Conservation (phyloP, 495 filamentous ascomycete genomes). For the Podospora pseudoanserina region DNA sequence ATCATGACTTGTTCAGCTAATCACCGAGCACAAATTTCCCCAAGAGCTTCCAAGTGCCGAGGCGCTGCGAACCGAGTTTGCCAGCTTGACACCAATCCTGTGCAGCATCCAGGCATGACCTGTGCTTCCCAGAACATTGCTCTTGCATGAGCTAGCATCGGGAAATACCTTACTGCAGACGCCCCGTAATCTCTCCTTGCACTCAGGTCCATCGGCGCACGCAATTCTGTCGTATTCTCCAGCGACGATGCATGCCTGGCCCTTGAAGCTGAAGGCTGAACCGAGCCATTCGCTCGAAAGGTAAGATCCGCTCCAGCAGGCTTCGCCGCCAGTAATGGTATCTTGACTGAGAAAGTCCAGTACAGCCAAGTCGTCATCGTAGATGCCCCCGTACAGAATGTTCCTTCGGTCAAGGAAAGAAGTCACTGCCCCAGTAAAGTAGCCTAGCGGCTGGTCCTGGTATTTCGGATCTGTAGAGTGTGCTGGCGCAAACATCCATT, state of each 20-base stretch:
- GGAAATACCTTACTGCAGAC: not conserved
- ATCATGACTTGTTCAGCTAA: not conserved
- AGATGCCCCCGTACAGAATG: not conserved
- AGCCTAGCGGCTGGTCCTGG: not conserved
- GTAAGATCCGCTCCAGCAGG: not conserved
- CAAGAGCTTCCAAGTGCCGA: not conserved
- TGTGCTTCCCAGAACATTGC: not conserved
- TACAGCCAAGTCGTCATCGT: not conserved
- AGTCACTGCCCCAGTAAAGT: not conserved
- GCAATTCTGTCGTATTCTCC: not conserved
- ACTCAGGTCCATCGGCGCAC: not conserved
- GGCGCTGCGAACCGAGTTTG: not conserved
- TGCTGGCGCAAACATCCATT: not conserved
- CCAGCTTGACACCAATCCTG: not conserved
- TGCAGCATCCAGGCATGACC: not conserved
- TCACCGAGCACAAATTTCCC: not conserved
- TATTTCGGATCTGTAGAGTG: not conserved
- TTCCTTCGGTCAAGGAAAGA: not conserved
- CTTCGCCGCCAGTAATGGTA: not conserved
- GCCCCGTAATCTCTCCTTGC: not conserved
- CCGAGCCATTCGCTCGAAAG: not conserved
- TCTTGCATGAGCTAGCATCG: not conserved
- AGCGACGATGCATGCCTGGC: not conserved
- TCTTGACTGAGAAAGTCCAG: not conserved
- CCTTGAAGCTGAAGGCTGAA: not conserved